These are phyloP conservation scores for Neurospora sublineolata DNA, from an alignment of 495 filamentous ascomycete genomes.

Conservation along the genomic window DNA sequence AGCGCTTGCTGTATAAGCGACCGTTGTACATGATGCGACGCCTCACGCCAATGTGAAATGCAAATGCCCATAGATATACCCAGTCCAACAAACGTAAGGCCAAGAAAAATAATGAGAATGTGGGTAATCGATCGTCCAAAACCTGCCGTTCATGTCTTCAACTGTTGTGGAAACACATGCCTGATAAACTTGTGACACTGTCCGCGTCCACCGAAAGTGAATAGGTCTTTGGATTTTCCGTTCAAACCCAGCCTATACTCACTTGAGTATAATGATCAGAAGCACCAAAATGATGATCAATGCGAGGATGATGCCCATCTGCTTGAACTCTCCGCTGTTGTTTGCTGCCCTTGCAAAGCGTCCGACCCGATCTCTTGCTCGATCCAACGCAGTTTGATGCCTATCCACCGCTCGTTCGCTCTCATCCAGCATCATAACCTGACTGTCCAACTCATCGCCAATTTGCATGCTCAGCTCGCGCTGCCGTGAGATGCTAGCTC, in stretches of 20 bases:
- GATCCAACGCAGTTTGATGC: constrained; percentile 61
- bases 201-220: background rate
- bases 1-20: background rate
- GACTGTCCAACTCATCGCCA: constrained; percentile 86
- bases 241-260: background rate
- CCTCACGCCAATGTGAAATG: background rate
- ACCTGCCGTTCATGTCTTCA: background rate
- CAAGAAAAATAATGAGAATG: background rate
- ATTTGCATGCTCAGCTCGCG: constrained; percentile 91
- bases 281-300: constrained; percentile 68
- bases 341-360: constrained; percentile 59
- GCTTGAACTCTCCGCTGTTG: constrained; percentile 73
- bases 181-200: background rate
- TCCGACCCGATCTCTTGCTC: constrained; percentile 59
- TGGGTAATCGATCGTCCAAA: background rate
- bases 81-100: background rate
- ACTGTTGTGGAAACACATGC: background rate
- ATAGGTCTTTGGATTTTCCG: background rate
- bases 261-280: constrained; percentile 71
- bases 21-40: background rate
- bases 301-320: constrained; percentile 63
- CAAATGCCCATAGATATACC: background rate
- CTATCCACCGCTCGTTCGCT: constrained; percentile 73
- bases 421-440: constrained; percentile 79
- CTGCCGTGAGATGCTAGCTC: constrained; percentile 79